Evolutionary conservation across 257 asterid genomes (phyloP), one percentile per base, ranked within the genome.

Genomic region (Jacaranda mimosifolia): DNA sequence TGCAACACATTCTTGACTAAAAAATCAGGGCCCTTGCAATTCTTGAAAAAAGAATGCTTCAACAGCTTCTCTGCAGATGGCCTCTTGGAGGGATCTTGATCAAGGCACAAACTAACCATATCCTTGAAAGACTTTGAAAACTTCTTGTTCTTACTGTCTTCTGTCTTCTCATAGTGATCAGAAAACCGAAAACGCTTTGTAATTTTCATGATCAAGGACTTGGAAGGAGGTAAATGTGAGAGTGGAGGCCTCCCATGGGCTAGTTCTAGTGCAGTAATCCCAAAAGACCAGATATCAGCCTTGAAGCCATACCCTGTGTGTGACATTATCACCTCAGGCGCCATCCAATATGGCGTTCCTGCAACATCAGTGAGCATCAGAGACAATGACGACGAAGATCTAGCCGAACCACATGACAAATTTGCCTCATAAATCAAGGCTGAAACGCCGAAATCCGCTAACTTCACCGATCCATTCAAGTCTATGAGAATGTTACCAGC

Each of bases 281-380:
- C 98, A 52, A 94, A 94, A 35, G 98, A 91, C 98, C 97, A 94
- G 8, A 94, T 92, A 79, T 94, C 97, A 7, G 98, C 98, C 85
- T 91, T 94, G 38, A 82, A 88, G 70, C 97, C 82, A 9, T 94
- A 94, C 46, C 96, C 98, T 0, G 86, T 88, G 74, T 87, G 96
- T 0, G 97, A 93, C 56, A 87, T 94, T 59, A 91, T 89, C 76
- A 94, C 97, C 80, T 94, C 97, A 0, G 97, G 97, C 1, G 97
- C 97, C 98, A 94, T 94, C 97, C 96, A 91, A 32, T 90, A 94
- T 0, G 98, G 98, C 0, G 97, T 94, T 21, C 97, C 97, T 0
- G 95, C 87, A 3, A 93, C 69, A 58, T 90, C 97, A 0, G 92
- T 91, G 21, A 89, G 79, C 92, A 85, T 82, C 58, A 81, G 65